Conservation (phyloP, 371 early-diverging fungal genomes). For the Mucor piriformis region DNA sequence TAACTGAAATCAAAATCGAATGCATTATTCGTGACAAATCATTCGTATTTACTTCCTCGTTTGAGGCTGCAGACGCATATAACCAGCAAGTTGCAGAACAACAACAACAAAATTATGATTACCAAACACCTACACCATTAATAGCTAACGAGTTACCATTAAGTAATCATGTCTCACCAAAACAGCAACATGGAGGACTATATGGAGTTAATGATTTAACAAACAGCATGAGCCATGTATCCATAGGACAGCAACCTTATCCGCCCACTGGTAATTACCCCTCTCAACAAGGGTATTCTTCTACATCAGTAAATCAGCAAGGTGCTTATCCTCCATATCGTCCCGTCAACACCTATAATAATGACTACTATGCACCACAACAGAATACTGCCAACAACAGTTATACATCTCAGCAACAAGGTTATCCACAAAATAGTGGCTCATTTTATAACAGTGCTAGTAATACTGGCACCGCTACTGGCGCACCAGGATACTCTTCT, state of each 20-base stretch:
- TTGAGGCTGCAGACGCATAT: slow-evolving; percentile 31
- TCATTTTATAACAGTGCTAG: slow-evolving; percentile 8
- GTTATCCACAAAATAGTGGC: slow-evolving; percentile 8
- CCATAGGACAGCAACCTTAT: slow-evolving; percentile 9
- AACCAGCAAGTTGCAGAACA: neutral
- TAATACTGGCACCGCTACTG: neutral
- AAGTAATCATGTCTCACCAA: neutral
- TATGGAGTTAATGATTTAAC: slow-evolving; percentile 22
- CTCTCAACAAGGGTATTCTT: slow-evolving; percentile 2
- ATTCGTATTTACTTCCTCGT: slow-evolving; percentile 50
- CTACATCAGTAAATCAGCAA: slow-evolving; percentile 3
- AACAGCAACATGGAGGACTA: neutral
- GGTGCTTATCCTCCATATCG: neutral
- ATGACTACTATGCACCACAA: slow-evolving; percentile 10
- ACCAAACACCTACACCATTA: slow-evolving; percentile 12
- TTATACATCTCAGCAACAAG: slow-evolving; percentile 3
- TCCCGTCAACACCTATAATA: slow-evolving; percentile 1
- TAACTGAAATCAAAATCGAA: slow-evolving; percentile 57
- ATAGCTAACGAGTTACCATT: neutral
- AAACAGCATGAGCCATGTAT: slow-evolving; percentile 20
- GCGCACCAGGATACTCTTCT: slow-evolving; percentile 12
- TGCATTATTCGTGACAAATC: slow-evolving; percentile 48
- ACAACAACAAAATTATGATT: slow-evolving; percentile 1
- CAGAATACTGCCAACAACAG: neutral
- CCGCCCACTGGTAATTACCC: slow-evolving; percentile 6